Base-by-base conservation (phyloP, 1,284 basidiomycete genomes). In the Polyporus tsugae region DNA sequence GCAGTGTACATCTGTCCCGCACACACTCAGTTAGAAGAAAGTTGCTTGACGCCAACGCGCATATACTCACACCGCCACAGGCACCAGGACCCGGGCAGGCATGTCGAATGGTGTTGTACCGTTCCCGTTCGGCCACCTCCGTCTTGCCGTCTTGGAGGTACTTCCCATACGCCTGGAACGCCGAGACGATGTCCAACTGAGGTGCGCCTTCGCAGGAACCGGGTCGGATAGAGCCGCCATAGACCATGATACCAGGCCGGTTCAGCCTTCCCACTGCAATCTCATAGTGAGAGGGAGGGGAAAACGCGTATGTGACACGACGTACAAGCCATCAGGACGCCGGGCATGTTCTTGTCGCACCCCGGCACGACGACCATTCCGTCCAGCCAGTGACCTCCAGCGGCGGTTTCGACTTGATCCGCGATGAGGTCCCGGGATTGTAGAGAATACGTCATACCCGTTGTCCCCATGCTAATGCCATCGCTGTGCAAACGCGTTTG, bases 271-370 rank as follows among this genome's bases (percentile, higher is more conserved):
- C 96, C 64, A 98, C 93, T 95, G 74, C 62, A 39, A 6, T 39
- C 1, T 36, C 19, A 67, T 65, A 19, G 39, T 58, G 66, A 57
- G 62, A 60, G 0, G 13, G 11, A 33, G 55, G 64, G 58, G 29
- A 29, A 63, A 60, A 77, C 76, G 60, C 71, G 74, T 63, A 36
- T 65, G 49, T 46, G 39, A 70, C 63, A 72, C 71, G 77, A 90
- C 94, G 83, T 76, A 95, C 95, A 87, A 66, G 95, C 96, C 85
- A 97, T 98, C 74, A 97, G 83, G 49, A 96, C 95, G 67, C 96
- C 96, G 11, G 96, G 96, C 96, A 98, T 98, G 81, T 98, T 98
- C 83, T 98, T 98, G 84, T 98, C 96, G 79, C 96, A 98, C 42
- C 96, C 96, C 44, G 97, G 97, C 62, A 99, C 87, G 66, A 95